phyloP scores from a whole-genome alignment of 768 basidiomycete genomes.

The Suillus subaureus region DNA sequence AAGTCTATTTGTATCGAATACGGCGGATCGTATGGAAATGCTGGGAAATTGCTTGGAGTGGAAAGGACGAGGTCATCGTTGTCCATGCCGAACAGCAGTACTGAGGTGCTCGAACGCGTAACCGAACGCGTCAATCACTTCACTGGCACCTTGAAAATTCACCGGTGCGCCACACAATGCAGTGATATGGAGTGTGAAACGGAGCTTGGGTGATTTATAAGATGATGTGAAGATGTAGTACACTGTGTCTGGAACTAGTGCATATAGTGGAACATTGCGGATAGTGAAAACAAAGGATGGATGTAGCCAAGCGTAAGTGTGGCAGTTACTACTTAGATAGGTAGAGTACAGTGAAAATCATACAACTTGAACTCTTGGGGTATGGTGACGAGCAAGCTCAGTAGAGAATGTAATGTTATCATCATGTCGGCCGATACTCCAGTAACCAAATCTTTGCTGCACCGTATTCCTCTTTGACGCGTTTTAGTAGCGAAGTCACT shows the following conservation, averaged over 20 bases:
- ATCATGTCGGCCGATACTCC: conserved; percentile 29
- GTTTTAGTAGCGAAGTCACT: conserved; percentile 57
- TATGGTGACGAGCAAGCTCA: conserved; percentile 1
- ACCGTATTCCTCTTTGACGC: conserved; percentile 68
- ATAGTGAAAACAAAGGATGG: conserved; percentile 14
- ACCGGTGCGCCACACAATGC: not conserved
- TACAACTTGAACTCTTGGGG: conserved; percentile 7
- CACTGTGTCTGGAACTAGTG: conserved; percentile 27
- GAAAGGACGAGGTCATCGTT: conserved; percentile 41
- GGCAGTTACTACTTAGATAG: conserved; percentile 10
- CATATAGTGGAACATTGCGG: conserved; percentile 23
- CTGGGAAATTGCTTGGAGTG: conserved; percentile 68
- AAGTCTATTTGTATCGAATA: conserved; percentile 85
- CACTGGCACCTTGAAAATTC: not conserved
- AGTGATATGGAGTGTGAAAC: not conserved
- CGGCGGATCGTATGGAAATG: conserved; percentile 83
- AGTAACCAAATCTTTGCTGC: conserved; percentile 71
- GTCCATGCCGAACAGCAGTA: conserved; percentile 12
- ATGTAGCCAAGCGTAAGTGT: conserved; percentile 5
- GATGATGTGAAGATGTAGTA: conserved; percentile 26
- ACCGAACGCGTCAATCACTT: conserved; percentile 7
- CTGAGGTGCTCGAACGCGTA: conserved; percentile 18
- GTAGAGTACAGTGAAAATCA: conserved; percentile 8
- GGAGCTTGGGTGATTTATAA: conserved; percentile 17
- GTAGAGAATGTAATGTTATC: not conserved